A percentile compares a stretch with the other conserved stretches of the same genome.
These are phyloP conservation scores for Apiotrichum gamsii DNA, from an alignment of 1,284 basidiomycete genomes.

Conservation along the genomic window DNA sequence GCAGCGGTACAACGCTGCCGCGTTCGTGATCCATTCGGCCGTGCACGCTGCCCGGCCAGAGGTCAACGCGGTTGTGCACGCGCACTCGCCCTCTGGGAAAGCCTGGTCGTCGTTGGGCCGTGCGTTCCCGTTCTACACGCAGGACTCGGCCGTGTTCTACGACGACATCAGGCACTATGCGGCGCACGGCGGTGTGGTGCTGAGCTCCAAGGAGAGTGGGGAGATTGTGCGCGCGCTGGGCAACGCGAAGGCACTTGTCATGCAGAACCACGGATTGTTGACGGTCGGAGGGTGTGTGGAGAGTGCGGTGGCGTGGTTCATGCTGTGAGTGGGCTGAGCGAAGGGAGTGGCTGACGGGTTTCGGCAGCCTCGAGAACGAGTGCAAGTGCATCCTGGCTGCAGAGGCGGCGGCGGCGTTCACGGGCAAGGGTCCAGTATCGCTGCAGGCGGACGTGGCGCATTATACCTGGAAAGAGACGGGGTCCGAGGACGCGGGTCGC, in stretches of 20 bases:
- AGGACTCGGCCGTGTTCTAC: slow-evolving; percentile 29
- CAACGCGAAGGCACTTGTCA: slow-evolving; percentile 43
- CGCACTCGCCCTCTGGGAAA: slow-evolving; percentile 60
- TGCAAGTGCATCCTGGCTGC: slow-evolving; percentile 23
- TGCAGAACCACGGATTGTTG: slow-evolving; percentile 59
- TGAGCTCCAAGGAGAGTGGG: slow-evolving; percentile 55
- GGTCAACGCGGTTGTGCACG: slow-evolving; percentile 59
- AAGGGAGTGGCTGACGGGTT: neutral
- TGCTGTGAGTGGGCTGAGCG: slow-evolving; percentile 20
- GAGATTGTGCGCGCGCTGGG: slow-evolving; percentile 56
- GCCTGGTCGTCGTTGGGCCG: slow-evolving; percentile 57
- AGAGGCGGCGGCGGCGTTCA: slow-evolving; percentile 24
- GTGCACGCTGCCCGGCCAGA: slow-evolving; percentile 60
- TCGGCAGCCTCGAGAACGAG: slow-evolving; percentile 31
- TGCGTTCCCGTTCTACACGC: slow-evolving; percentile 51
- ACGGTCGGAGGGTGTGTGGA: slow-evolving; percentile 46
- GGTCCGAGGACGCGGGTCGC: slow-evolving; percentile 25
- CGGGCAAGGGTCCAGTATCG: slow-evolving; percentile 17
- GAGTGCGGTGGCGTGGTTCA: slow-evolving; percentile 26
- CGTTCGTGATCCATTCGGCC: slow-evolving; percentile 55
- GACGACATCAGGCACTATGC: slow-evolving; percentile 24
- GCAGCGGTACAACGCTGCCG: slow-evolving; percentile 50
- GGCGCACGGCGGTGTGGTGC: slow-evolving; percentile 58
- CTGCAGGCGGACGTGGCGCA: slow-evolving; percentile 21
- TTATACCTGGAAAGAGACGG: slow-evolving; percentile 28